Conservation (phyloP, 345 rosid genomes). For the Eucalyptus cloeziana region DNA sequence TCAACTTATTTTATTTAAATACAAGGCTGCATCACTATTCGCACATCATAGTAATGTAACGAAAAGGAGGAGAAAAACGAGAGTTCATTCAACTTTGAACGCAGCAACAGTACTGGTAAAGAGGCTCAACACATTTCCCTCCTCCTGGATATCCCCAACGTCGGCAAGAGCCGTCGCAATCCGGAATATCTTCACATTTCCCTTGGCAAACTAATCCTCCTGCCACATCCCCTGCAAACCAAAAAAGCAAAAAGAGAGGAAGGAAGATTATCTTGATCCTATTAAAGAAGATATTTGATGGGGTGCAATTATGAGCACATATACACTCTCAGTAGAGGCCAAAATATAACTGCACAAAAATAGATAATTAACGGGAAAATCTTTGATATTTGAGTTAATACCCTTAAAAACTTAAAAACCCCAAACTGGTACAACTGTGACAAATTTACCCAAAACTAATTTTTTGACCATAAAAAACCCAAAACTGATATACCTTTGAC, state of each 20-base stretch:
- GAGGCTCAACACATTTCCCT: not conserved
- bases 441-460: no score
- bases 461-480: no score
- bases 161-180: not conserved
- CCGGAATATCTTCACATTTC: not conserved
- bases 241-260: not conserved
- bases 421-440: no score
- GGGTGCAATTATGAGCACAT: not conserved
- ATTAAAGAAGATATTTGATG: not conserved
- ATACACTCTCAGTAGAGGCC: not conserved
- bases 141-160: not conserved
- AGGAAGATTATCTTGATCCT: not conserved
- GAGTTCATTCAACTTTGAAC: not conserved
- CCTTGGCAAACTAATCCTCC: not conserved
- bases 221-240: not conserved
- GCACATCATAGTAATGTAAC: not conserved
- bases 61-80: not conserved
- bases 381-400: not conserved
- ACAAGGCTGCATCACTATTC: not conserved
- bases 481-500: no score
- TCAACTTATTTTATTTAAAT: not conserved
- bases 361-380: not conserved
- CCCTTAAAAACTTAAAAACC: no score
- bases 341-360: not conserved
- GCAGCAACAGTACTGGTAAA: not conserved